These are phyloP conservation scores for Fusarium sp. DNA, from an alignment of 2,329 filamentous ascomycete genomes.

Conservation along the genomic window DNA sequence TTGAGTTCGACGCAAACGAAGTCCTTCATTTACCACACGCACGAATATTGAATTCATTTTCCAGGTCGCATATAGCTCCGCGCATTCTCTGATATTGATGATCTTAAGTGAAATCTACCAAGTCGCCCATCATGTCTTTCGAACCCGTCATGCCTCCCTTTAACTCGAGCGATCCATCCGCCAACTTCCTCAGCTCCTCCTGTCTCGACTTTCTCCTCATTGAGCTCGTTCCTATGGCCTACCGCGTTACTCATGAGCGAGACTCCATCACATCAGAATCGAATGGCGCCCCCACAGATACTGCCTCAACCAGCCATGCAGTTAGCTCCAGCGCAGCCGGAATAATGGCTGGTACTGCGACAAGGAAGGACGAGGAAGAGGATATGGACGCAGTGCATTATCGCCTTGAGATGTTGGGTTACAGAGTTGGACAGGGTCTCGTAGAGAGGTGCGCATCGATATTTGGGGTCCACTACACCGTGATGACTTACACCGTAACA, in stretches of 20 bases:
- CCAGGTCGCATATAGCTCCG: background rate
- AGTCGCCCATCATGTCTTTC: conserved; percentile 71
- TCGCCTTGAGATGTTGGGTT: conserved; percentile 85
- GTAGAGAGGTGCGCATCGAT: conserved; percentile 77
- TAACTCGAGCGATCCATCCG: conserved; percentile 78
- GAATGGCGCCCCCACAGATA: conserved; percentile 33
- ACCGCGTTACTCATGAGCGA: conserved; percentile 83
- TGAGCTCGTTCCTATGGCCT: conserved; percentile 94
- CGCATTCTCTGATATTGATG: background rate
- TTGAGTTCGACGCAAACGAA: conserved; percentile 14
- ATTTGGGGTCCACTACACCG: background rate
- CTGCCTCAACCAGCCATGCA: conserved; percentile 37
- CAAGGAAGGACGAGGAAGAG: conserved; percentile 76
- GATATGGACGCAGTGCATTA: conserved; percentile 87
- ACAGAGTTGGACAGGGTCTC: conserved; percentile 90
- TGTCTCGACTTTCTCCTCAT: conserved; percentile 96
- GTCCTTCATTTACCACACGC: background rate
- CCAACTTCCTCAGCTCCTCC: conserved; percentile 82
- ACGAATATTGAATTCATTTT: background rate
- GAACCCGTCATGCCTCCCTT: conserved; percentile 75
- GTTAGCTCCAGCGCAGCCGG: conserved; percentile 45
- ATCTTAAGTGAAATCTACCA: background rate
- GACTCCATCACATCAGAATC: conserved; percentile 60
- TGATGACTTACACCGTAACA: conserved; percentile 59
- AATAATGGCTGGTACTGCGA: conserved; percentile 39